Percentiles rank a stretch among this genome's conserved stretches.
These are phyloP conservation scores for Elymus sibiricus DNA, from an alignment of 176 grass and related monocot genomes.

Conservation along the genomic window DNA sequence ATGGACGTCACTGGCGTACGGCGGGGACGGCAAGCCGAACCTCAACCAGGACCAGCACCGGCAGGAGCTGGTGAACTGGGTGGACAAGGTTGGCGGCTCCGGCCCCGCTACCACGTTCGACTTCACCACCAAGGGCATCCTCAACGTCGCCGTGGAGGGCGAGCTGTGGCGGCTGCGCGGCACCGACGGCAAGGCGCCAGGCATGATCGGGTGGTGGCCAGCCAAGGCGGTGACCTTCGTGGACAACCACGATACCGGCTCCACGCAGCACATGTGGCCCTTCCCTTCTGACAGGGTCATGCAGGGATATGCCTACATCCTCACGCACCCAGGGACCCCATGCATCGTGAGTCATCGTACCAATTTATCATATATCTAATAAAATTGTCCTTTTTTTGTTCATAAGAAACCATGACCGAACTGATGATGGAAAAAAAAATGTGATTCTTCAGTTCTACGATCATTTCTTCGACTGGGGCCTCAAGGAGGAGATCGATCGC, in stretches of 20 bases:
- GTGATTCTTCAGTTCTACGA: background rate
- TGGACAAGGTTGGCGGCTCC: background rate
- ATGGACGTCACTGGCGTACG: background rate
- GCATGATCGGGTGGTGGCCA: background rate
- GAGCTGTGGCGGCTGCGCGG: slow-evolving; percentile 1
- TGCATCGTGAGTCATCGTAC: background rate
- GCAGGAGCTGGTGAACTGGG: slow-evolving; percentile 15
- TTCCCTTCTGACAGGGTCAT: background rate
- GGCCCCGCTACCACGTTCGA: background rate
- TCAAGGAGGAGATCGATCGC: background rate
- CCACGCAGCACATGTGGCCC: slow-evolving; percentile 10
- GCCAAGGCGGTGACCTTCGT: slow-evolving; percentile 13
- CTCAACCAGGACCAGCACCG: background rate
- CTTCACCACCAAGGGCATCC: background rate
- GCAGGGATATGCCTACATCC: slow-evolving; percentile 8
- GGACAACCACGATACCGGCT: slow-evolving; percentile 11
- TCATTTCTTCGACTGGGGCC: background rate
- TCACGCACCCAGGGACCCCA: background rate
- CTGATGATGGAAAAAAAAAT: background rate
- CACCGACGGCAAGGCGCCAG: background rate
- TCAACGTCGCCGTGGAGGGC: background rate
- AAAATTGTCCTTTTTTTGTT: background rate
- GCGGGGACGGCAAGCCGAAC: background rate
- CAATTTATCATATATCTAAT: background rate
- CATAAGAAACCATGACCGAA: background rate